Percentiles rank a stretch among this genome's conserved stretches.
Conservation (phyloP, 177 flowering plant genomes). For the Vitis hybrid region DNA sequence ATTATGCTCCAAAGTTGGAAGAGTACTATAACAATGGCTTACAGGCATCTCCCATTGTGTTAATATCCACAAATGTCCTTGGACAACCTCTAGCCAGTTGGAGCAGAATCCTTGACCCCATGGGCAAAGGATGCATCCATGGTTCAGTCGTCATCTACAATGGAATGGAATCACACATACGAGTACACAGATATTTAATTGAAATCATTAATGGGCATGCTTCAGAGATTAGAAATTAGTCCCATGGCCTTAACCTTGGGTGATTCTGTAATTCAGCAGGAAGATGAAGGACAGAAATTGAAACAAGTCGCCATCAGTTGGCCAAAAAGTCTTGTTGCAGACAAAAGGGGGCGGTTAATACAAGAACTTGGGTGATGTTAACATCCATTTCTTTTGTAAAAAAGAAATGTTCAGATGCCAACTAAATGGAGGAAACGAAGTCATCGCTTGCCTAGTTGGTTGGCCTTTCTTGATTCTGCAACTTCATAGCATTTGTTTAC, state of each 20-base stretch:
- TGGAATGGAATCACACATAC: background rate
- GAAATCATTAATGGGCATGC: background rate
- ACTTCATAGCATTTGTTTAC: background rate
- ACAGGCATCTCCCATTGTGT: background rate
- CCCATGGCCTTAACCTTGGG: too few relatives aligned
- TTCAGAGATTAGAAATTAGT: too few relatives aligned
- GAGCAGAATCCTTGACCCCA: too few relatives aligned
- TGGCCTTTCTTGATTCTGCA: background rate
- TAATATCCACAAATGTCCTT: too few relatives aligned
- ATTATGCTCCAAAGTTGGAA: slow-evolving; percentile 3
- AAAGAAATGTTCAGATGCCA: background rate
- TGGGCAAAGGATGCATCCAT: background rate
- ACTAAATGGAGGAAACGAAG: slow-evolving; percentile 1
- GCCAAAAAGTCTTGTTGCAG: background rate
- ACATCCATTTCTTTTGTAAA: background rate
- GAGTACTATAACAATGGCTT: background rate
- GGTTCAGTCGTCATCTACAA: background rate
- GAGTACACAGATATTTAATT: background rate
- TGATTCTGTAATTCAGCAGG: too few relatives aligned
- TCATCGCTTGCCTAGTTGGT: background rate
- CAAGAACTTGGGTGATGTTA: slow-evolving; percentile 2
- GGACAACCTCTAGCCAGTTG: too few relatives aligned
- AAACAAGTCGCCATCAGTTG: background rate
- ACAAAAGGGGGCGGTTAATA: slow-evolving; percentile 3
- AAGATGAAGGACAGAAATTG: background rate